Evolutionary conservation across 108 stramenopile genomes (phyloP), one percentile per base, ranked within the genome.

Genomic region (Aureococcus anophagefferens): DNA sequence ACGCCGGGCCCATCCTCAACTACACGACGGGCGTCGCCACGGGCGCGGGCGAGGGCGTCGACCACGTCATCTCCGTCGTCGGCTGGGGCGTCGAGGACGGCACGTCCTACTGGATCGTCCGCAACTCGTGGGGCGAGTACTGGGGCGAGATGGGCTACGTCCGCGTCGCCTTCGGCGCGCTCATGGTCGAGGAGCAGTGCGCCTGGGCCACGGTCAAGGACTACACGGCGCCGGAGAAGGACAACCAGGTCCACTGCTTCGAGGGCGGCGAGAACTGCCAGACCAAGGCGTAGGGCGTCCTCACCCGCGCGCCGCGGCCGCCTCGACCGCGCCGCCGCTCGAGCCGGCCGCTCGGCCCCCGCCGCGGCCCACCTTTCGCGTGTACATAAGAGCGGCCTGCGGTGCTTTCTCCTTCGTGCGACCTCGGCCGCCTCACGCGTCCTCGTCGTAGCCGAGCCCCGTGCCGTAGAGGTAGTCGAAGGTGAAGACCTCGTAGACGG

Each of bases 41-140:
- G 45, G 85, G 94, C 81, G 75, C 74, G 16, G 33, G 72, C 34
- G 78, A 77, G 64, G 76, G 72, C 46, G 79, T 87, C 37, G 94
- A 95, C 77, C 96, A 97, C 77, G 90, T 92, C 67, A 87, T 97
- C 33, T 84, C 84, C 44, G 89, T 94, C 72, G 89, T 89, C 21
- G 96, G 96, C 14, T 97, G 90, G 92, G 96, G 94, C 4, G 76
- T 70, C 46, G 89, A 94, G 75, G 78, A 85, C 32, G 84, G 89
- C 44, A 82, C 86, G 21, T 68, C 80, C 67, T 88, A 92, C 74
- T 97, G 93, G 93, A 91, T 95, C 74, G 76, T 94, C 59, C 81
- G 96, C 46, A 95, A 97, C 80, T 80, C 80, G 31, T 93, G 87
- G 87, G 90, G 84, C 35, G 72, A 70, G 31, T 71, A 68, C 76